A percentile compares a stretch with the other conserved stretches of the same genome.
phyloP scores from a whole-genome alignment of 169 alveolate species.

The Perkinsus chesapeaki region DNA sequence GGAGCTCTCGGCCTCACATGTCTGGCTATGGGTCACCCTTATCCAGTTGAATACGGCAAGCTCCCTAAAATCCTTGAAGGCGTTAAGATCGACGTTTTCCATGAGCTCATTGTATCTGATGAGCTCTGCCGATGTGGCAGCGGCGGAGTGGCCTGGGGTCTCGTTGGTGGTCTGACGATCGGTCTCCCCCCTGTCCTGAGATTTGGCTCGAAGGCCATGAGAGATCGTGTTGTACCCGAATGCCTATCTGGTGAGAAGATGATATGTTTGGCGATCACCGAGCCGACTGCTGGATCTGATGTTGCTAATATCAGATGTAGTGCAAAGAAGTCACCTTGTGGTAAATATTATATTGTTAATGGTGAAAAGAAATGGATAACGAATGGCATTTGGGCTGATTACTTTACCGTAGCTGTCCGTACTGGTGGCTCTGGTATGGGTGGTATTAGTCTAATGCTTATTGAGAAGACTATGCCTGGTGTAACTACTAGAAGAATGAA shows the following conservation, averaged over 20 bases:
- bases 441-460: slow-evolving; percentile 28
- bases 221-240: slow-evolving; percentile 3
- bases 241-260: slow-evolving; percentile 25
- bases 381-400: slow-evolving; percentile 37
- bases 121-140: slow-evolving; percentile 26
- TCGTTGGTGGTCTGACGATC: slow-evolving; percentile 28
- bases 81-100: slow-evolving; percentile 24
- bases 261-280: slow-evolving; percentile 33
- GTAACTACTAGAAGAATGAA: slow-evolving; percentile 36
- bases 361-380: slow-evolving; percentile 42
- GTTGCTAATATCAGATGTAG: slow-evolving; percentile 22
- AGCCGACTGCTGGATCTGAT: slow-evolving; percentile 28
- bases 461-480: slow-evolving; percentile 23
- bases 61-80: background rate
- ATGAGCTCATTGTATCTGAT: slow-evolving; percentile 34
- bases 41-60: background rate
- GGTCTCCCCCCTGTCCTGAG: slow-evolving; percentile 34
- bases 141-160: slow-evolving; percentile 34
- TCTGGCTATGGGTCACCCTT: background rate
- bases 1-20: background rate
- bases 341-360: slow-evolving; percentile 29
- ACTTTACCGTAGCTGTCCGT: slow-evolving; percentile 36
- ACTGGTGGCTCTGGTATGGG: slow-evolving; percentile 37
- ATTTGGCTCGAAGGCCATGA: slow-evolving; percentile 20
- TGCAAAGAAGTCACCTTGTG: slow-evolving; percentile 19